Conservation (phyloP, 176 grass and related monocot genomes). For the Zoysia pacifica region DNA sequence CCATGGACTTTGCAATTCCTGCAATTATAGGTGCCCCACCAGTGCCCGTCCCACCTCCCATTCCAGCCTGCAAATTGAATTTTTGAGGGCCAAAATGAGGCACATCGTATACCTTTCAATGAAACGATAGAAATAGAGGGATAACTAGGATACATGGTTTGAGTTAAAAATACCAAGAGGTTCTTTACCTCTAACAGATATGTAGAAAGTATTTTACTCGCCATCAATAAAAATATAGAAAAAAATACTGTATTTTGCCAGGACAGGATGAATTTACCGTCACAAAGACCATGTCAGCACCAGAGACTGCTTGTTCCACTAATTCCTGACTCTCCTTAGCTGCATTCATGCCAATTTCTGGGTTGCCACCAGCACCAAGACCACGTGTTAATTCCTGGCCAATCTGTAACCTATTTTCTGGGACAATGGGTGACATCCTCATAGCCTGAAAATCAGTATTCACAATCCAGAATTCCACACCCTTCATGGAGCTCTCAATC, state of each 20-base stretch:
- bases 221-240: constrained; percentile 6
- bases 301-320: constrained; percentile 67
- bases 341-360: constrained; percentile 84
- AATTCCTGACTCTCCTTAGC: constrained; percentile 73
- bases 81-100: not conserved
- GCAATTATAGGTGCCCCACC: constrained; percentile 74
- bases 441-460: constrained; percentile 92
- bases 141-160: not conserved
- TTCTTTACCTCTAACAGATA: not conserved
- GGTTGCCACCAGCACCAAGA: constrained; percentile 84
- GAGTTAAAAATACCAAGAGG: constrained; percentile 12
- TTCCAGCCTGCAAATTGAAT: constrained; percentile 64
- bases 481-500: constrained; percentile 79
- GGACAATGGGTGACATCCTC: constrained; percentile 66
- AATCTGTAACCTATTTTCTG: constrained; percentile 67
- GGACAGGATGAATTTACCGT: constrained; percentile 48
- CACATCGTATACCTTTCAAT: constrained; percentile 3
- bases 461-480: constrained; percentile 88
- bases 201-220: not conserved
- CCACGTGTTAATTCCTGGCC: constrained; percentile 76
- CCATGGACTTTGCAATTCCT: constrained; percentile 79
- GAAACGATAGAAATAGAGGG: not conserved
- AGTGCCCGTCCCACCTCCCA: constrained; percentile 89
- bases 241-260: not conserved
- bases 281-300: constrained; percentile 84